Evolutionary conservation across 208 protist species (phyloP), one percentile per base, ranked within the genome.

Genomic region (Trypanosoma rangeli): DNA sequence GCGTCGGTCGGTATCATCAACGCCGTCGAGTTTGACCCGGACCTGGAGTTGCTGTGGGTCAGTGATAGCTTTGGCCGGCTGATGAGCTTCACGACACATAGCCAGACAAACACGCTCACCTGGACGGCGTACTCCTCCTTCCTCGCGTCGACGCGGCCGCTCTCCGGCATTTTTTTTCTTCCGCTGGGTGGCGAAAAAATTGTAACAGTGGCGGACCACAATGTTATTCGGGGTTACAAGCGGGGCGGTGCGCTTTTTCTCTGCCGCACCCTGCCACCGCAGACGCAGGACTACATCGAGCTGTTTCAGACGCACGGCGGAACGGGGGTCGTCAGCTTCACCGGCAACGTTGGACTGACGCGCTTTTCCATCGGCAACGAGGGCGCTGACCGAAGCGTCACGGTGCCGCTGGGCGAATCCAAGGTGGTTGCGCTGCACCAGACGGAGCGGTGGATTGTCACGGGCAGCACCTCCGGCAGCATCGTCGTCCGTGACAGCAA

Each of bases 11-110:
- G 85, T 24, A 80, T 68, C 44, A 82, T 96, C 68, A 94, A 81
- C 33, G 84, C 91, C 12, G 76, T 96, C 13, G 84, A 92, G 77
- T 96, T 96, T 69, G 91, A 96, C 70, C 88, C 88, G 12, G 85
- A 92, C 46, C 59, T 92, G 35, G 91, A 96, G 79, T 75, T 96
- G 61, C 79, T 96, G 37, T 96, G 91, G 91, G 74, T 89, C 26
- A 84, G 81, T 66, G 91, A 96, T 63, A 82, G 74, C 68, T 94
- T 86, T 66, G 89, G 89, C 52, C 81, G 74, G n/a, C 74, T 96
- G 26, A 90, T 82, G 68, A 92, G 87, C 73, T 94, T 93, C 66
- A 87, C 80, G 16, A 67, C 85, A 12, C 83, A 90, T 62, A 71
- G 79, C 33, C 84, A 83, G 37, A 74, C 74, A 31, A 85, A 94